Base-by-base conservation (phyloP, 1,139 yeast genomes). In the Casaregolazyma lundiana region DNA sequence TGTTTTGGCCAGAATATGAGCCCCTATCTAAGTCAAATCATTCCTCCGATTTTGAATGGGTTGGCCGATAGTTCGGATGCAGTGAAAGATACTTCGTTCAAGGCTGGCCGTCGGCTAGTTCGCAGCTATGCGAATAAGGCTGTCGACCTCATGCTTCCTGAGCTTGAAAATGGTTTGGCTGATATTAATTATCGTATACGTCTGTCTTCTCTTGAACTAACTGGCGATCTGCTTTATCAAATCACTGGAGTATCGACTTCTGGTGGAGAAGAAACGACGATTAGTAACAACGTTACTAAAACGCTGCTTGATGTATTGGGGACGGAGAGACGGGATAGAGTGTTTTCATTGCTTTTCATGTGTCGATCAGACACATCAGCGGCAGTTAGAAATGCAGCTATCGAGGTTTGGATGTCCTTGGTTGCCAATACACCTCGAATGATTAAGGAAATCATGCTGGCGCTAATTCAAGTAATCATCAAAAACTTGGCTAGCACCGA, bases 401-500 rank as follows among this genome's bases (percentile, higher is more conserved):
- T 88, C 52, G 97, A 92, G 59, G 90, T 94, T 45, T 94, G 99
- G 99, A 90, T 90, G 69, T 89, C 96, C 0, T 74, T 94, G 65
- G 97, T 94, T 47, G 85, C 95, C 47, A 92, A 92, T 64, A 92
- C 98, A 32, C 98, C 98, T 40, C 81, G 85, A 65, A 88, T 96
- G n/a, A 84, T 92, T 47, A 92, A 87, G 71, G 97, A 90, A 64
- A 86, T 92, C 50, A 69, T 94, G 56, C 95, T 97, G 34, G 75
- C 89, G 6, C 78, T 94, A 54, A 86, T 95, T 3, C 77, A 77
- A 50, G 77, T 87, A 57, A 81, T 94, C 61, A 88, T 94, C 52
- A 79, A 82, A 56, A 79, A 88, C 60, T 74, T 92, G 64, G 95
- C 97, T 0, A 82, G 90, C 18, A 66, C 82, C 11, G 92, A 89